A percentile compares a stretch with the other conserved stretches of the same genome.
Evolutionary conservation across 768 basidiomycete species (phyloP).

Genomic region (Naganishia friedmannii): DNA sequence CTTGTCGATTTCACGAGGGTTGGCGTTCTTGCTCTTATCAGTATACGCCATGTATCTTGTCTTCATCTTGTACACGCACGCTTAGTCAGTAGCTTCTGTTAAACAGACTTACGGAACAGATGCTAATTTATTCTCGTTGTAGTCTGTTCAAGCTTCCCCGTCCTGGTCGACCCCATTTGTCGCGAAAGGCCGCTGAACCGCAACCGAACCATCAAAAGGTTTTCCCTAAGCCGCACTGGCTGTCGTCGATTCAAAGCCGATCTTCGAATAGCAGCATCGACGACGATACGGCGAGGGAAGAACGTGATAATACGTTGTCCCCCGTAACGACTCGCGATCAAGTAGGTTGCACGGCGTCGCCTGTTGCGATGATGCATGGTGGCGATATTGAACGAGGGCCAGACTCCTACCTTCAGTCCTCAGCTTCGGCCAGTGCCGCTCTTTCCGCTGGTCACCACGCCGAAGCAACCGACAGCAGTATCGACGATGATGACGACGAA

Average conservation of each 20-base stretch:
- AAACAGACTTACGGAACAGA: no score
- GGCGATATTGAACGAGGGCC: conserved; percentile 19
- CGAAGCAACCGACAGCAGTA: not conserved
- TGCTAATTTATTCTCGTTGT: not conserved
- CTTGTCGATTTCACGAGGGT: conserved; percentile 57
- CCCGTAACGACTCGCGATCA: conserved; percentile 20
- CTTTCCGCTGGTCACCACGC: not conserved
- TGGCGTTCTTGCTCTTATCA: conserved; percentile 57
- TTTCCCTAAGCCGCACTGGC: conserved; percentile 48
- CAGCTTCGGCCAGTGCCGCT: not conserved
- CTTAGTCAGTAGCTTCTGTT: not conserved
- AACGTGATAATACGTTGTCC: conserved; percentile 16
- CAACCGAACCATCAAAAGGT: conserved; percentile 35
- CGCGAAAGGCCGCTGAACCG: conserved; percentile 22
- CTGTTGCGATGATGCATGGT: not conserved
- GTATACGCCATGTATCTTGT: conserved; percentile 56
- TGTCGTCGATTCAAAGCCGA: conserved; percentile 34
- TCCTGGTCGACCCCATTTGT: conserved; percentile 19
- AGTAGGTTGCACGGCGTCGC: not conserved
- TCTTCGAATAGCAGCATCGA: conserved; percentile 15
- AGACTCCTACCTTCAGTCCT: not conserved
- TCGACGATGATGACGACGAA: conserved; percentile 36
- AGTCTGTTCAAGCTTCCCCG: conserved; percentile 25
- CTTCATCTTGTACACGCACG: conserved; percentile 58
- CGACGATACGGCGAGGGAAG: not conserved